Evolutionary conservation across 2,329 filamentous ascomycete species (phyloP).

Genomic region (Biscogniauxia marginata): DNA sequence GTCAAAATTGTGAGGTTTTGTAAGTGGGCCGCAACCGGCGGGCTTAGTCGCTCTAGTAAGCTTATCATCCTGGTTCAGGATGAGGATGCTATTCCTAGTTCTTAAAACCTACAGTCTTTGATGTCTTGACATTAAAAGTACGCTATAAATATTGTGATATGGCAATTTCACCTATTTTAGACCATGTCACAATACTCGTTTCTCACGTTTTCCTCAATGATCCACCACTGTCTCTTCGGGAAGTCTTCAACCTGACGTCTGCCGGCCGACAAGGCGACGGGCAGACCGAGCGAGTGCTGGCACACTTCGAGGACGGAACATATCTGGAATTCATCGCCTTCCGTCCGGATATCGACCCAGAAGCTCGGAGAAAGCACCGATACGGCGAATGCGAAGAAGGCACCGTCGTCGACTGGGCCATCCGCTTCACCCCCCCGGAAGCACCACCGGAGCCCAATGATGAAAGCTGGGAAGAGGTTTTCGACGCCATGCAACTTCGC

Average conservation of each 20-base stretch:
- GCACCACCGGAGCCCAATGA: neutral
- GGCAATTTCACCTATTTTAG: slow-evolving; percentile 38
- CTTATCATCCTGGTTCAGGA: neutral
- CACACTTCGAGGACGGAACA: slow-evolving; percentile 61
- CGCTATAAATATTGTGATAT: neutral
- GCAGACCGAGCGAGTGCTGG: slow-evolving; percentile 59
- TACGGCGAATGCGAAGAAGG: slow-evolving; percentile 56
- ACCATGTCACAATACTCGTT: slow-evolving; percentile 65
- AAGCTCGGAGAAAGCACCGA: slow-evolving; percentile 47
- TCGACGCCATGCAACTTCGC: slow-evolving; percentile 1
- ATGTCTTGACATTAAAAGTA: too few relatives aligned
- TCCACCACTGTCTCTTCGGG: slow-evolving; percentile 49
- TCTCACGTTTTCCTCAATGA: slow-evolving; percentile 46
- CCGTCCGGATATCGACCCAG: slow-evolving; percentile 41
- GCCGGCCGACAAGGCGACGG: slow-evolving; percentile 63
- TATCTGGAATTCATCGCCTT: slow-evolving; percentile 69
- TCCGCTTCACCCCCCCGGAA: slow-evolving; percentile 31
- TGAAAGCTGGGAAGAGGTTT: neutral
- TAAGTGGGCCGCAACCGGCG: too few relatives aligned
- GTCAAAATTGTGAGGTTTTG: neutral
- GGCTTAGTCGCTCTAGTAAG: neutral
- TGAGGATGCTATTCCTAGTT: neutral
- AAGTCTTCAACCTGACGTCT: slow-evolving; percentile 56
- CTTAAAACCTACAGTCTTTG: neutral
- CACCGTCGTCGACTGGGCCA: slow-evolving; percentile 59